Evolutionary conservation across 2,329 filamentous ascomycete genomes (phyloP).

Genomic region (Coccinonectria pachysandricola): DNA sequence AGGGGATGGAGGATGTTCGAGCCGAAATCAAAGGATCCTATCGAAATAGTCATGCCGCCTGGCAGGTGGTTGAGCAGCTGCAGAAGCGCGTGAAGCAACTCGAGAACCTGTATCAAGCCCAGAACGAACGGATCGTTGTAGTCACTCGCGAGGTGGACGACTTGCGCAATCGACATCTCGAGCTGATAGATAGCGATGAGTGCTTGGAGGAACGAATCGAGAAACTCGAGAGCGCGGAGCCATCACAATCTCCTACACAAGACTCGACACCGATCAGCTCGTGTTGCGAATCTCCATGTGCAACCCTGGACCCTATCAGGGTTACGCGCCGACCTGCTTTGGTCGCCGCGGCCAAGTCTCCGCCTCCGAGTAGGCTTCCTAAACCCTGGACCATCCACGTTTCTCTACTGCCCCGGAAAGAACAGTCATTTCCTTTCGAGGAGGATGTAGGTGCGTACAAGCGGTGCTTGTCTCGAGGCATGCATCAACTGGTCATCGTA

Average conservation of each 20-base stretch:
- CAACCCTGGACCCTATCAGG: conserved; percentile 4
- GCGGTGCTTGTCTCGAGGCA: conserved; percentile 47
- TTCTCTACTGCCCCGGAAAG: conserved; percentile 44
- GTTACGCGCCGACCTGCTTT: conserved; percentile 4
- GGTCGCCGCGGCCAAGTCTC: conserved; percentile 2
- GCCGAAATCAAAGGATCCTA: conserved; percentile 45
- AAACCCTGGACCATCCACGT: conserved; percentile 49
- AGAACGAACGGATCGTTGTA: conserved; percentile 30
- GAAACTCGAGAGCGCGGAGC: conserved; percentile 26
- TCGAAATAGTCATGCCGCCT: conserved; percentile 42
- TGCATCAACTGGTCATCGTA: conserved; percentile 47
- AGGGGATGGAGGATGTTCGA: conserved; percentile 38
- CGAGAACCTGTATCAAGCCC: conserved; percentile 27
- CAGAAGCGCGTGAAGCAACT: conserved; percentile 26
- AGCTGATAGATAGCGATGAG: conserved; percentile 39
- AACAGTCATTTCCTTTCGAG: conserved; percentile 49
- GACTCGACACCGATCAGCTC: conserved; percentile 8
- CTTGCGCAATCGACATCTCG: conserved; percentile 37
- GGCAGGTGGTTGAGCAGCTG: conserved; percentile 39
- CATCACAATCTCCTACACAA: conserved; percentile 14
- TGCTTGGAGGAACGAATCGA: conserved; percentile 46
- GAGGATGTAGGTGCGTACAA: conserved; percentile 52
- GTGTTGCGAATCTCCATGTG: conserved; percentile 3
- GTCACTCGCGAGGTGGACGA: conserved; percentile 33
- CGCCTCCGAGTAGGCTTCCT: conserved; percentile 9